Percentiles rank a stretch among this genome's conserved stretches.
phyloP scores from a whole-genome alignment of 192 early-diverging fungal genomes.

The Diversispora epigaea region DNA sequence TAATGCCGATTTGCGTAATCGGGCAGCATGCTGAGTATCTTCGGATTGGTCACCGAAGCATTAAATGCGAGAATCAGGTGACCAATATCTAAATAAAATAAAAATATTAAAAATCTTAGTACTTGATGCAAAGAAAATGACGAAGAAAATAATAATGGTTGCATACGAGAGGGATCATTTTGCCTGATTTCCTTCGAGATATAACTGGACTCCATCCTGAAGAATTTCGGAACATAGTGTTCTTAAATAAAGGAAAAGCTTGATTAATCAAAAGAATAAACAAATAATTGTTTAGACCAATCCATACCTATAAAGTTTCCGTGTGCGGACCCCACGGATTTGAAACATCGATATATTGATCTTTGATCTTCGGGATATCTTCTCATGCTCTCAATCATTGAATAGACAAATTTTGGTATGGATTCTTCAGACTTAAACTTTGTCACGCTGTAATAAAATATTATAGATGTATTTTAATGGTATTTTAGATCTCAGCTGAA shows the following conservation, averaged over 20 bases:
- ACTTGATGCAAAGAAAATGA: background rate
- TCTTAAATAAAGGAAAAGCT: conserved; percentile 49
- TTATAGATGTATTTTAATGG: conserved; percentile 5
- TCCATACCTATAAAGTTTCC: conserved; percentile 49
- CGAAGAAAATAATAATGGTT: background rate
- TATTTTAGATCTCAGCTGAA: background rate
- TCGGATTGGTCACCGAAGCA: conserved; percentile 52
- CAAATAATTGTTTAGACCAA: conserved; percentile 25
- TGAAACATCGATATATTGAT: conserved; percentile 67
- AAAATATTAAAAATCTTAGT: conserved; percentile 22
- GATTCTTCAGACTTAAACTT: conserved; percentile 44
- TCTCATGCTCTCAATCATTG: conserved; percentile 62
- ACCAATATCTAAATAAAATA: conserved; percentile 59
- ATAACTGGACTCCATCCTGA: conserved; percentile 6
- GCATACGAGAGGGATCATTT: conserved; percentile 25
- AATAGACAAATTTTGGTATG: conserved; percentile 52
- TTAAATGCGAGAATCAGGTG: conserved; percentile 80
- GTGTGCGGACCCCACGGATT: conserved; percentile 64
- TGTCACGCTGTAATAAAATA: conserved; percentile 44
- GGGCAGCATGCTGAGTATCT: conserved; percentile 61
- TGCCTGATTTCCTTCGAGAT: conserved; percentile 17
- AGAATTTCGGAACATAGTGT: conserved; percentile 27
- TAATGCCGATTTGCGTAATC: conserved; percentile 74
- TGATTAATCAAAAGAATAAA: conserved; percentile 30
- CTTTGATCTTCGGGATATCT: conserved; percentile 68